phyloP scores from a whole-genome alignment of 768 basidiomycete genomes.

The Auricularia sp. region DNA sequence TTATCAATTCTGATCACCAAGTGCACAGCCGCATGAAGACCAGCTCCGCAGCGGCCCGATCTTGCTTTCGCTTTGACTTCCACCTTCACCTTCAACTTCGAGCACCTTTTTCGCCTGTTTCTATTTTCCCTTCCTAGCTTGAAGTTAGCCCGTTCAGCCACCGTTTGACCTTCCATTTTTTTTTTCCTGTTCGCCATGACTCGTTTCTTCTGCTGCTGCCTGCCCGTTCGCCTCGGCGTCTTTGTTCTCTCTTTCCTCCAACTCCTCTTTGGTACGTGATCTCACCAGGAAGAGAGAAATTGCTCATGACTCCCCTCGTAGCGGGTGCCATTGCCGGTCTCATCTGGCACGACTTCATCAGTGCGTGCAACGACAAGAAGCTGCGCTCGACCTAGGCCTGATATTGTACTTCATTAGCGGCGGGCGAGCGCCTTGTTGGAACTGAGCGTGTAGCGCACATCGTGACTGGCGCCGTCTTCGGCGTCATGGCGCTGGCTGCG shows the following conservation, averaged over 20 bases:
- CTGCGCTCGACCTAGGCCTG: background rate
- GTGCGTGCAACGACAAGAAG: slow-evolving; percentile 28
- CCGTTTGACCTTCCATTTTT: background rate
- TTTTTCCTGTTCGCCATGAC: background rate
- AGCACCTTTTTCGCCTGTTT: too few relatives aligned
- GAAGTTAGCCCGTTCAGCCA: too few relatives aligned
- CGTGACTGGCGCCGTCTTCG: slow-evolving; percentile 43
- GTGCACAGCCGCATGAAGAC: too few relatives aligned
- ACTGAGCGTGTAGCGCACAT: slow-evolving; percentile 33
- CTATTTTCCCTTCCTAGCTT: too few relatives aligned
- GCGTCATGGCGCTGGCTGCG: slow-evolving; percentile 42
- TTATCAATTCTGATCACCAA: too few relatives aligned
- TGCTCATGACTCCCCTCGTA: background rate
- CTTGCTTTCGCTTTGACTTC: too few relatives aligned
- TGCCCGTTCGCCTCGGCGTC: slow-evolving; percentile 55
- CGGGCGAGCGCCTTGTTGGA: slow-evolving; percentile 22
- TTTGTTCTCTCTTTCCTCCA: slow-evolving; percentile 43
- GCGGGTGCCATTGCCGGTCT: background rate
- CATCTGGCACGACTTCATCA: slow-evolving; percentile 52
- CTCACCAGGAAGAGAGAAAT: background rate
- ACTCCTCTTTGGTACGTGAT: slow-evolving; percentile 41
- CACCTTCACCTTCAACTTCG: too few relatives aligned
- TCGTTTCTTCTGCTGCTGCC: slow-evolving; percentile 44
- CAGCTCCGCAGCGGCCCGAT: too few relatives aligned
- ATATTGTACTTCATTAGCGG: slow-evolving; percentile 11